phyloP scores from a whole-genome alignment of 2,329 filamentous ascomycete species.

The Incumbomyces lentus region DNA sequence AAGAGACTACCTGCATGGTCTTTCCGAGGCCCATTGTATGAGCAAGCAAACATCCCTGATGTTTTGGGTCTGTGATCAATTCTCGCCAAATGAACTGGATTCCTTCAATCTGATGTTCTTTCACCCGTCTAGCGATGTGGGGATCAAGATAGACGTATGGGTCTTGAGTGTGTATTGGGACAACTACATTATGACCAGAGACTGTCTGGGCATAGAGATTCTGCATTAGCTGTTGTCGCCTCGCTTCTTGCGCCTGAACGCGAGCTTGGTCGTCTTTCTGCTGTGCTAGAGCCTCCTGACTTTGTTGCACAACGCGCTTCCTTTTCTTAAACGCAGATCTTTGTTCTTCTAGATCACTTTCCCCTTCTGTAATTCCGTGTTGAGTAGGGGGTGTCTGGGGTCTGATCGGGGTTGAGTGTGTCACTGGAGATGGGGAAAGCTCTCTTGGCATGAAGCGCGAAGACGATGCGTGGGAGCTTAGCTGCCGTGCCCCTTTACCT shows the following conservation, averaged over 20 bases:
- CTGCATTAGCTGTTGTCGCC: conserved; percentile 29
- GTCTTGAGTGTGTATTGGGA: conserved; percentile 34
- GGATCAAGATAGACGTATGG: conserved; percentile 46
- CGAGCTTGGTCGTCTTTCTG: conserved; percentile 48
- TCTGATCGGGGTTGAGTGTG: not conserved
- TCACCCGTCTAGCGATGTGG: conserved; percentile 55
- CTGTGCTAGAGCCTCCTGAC: conserved; percentile 40
- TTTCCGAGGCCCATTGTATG: conserved; percentile 91
- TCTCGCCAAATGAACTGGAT: conserved; percentile 86
- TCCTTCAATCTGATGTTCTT: conserved; percentile 69
- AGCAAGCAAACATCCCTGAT: conserved; percentile 69
- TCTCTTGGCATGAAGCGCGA: no score
- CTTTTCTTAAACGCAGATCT: conserved; percentile 36
- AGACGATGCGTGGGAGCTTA: not conserved
- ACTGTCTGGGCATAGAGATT: not conserved
- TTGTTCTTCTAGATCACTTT: conserved; percentile 1
- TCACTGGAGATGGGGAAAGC: not conserved
- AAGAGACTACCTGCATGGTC: conserved; percentile 79
- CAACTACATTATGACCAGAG: conserved; percentile 15
- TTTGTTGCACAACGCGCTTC: conserved; percentile 40
- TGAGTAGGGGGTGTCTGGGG: not conserved
- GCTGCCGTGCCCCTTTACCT: not conserved
- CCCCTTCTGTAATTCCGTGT: not conserved
- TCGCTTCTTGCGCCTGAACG: conserved; percentile 44
- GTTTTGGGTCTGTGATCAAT: conserved; percentile 51